Evolutionary conservation across 2,329 filamentous ascomycete genomes (phyloP), one percentile per base, ranked within the genome.

Genomic region (Fonsecaea erecta): DNA sequence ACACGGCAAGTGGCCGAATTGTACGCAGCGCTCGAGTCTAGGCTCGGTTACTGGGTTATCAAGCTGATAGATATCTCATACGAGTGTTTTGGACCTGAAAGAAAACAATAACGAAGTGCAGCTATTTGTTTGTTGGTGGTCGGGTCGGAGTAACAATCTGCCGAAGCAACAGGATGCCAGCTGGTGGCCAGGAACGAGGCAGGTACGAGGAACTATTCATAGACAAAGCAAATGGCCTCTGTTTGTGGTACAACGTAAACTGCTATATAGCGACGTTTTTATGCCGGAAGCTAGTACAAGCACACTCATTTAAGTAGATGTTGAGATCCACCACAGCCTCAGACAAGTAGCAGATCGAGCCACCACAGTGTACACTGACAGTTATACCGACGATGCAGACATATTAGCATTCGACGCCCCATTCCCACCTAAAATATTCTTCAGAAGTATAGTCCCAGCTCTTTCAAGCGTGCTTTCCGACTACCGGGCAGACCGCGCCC

Each of bases 401-500:
- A 11, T 24, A 11, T 9, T 35, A 58, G 6, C n/a, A 18, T 48
- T 21, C 24, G 24, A 58, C 7, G 48, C 2, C 26, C 37, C 26
- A 18, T n/a, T 2, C 26, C 37, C 26, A 18, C 26, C 16, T 18
- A 2, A 34, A 18, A 21, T 56, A 40, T 40, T 26, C 14, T 5
- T 24, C 37, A 2, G 28, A 30, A 21, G 40, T 18, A 34, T 30
- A 12, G 24, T 48, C 18, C 28, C 40, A 26, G 9, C 34, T 37
- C 24, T 26, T 30, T 62, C 55, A 63, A 40, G 48, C 55, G 12
- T 54, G 43, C 28, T 24, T 62, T 28, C 68, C 68, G 0, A 68
- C 70, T 4, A 71, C 70, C 14, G 70, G 70, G 59, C 70, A 71
- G 11, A 68, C 64, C 16, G 70, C 68, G 28, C 63, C 70, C 43